Conservation (phyloP, 495 filamentous ascomycete species). For the Penicillium diatomitis region DNA sequence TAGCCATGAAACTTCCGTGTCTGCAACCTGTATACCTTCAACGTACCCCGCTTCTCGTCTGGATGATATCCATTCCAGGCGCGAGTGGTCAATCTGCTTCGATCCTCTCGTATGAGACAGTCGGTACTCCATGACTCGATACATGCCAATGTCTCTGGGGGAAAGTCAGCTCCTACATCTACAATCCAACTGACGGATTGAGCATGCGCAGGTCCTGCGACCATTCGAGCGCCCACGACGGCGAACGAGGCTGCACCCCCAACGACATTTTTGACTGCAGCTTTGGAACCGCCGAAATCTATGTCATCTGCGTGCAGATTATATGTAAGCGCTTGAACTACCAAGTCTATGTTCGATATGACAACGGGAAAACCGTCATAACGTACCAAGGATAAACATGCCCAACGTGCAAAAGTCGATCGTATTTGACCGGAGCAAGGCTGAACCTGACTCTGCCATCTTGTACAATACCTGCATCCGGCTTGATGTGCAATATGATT, state of each 20-base stretch:
- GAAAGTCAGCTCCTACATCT: conserved; percentile 83
- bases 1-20: conserved; percentile 6
- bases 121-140: conserved; percentile 67
- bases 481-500: too few species aligned
- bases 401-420: conserved; percentile 83
- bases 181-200: conserved; percentile 79
- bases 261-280: conserved; percentile 58
- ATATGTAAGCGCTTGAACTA: conserved; percentile 12
- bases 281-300: conserved; percentile 50
- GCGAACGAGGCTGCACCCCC: conserved; percentile 84
- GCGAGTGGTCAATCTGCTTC: conserved; percentile 66
- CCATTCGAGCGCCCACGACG: conserved; percentile 79
- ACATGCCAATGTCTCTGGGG: conserved; percentile 46
- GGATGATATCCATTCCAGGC: conserved; percentile 82
- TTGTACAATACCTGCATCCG: neutral
- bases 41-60: conserved; percentile 46
- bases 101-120: conserved; percentile 56
- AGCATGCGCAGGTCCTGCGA: conserved; percentile 44
- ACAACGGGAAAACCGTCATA: neutral
- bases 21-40: neutral
- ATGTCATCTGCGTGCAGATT: conserved; percentile 66
- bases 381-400: conserved; percentile 90
- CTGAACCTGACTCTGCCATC: conserved; percentile 10
- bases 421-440: conserved; percentile 1
- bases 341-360: too few species aligned